Conservation (phyloP, 495 filamentous ascomycete species). For the Amphirosellinia nigrospora region DNA sequence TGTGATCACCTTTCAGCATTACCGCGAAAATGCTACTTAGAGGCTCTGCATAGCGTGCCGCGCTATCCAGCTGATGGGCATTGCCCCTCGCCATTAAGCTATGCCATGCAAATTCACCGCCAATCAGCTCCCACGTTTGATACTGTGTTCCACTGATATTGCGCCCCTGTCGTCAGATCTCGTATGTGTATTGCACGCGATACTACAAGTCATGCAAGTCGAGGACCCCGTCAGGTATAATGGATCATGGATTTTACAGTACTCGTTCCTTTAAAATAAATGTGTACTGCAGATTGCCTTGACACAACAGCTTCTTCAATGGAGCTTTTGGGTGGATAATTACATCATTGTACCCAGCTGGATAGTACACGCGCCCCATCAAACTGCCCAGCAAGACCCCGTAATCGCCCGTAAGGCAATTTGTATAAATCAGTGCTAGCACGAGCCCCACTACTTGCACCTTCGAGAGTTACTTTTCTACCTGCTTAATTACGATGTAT, state of each 20-base stretch:
- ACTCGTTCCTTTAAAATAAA: background rate
- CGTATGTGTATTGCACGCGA: slow-evolving; percentile 1
- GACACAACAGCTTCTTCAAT: background rate
- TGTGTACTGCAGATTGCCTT: background rate
- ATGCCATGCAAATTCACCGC: background rate
- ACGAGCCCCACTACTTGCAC: background rate
- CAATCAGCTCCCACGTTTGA: background rate
- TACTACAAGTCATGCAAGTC: background rate
- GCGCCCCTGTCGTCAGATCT: background rate
- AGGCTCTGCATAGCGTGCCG: slow-evolving; percentile 17
- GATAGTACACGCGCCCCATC: background rate
- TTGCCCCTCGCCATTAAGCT: background rate
- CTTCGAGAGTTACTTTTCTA: background rate
- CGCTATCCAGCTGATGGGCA: slow-evolving; percentile 6
- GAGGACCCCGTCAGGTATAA: background rate
- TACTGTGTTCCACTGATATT: slow-evolving; percentile 1
- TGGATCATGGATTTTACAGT: background rate
- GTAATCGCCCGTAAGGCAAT: background rate
- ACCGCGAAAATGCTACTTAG: background rate
- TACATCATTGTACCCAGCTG: background rate
- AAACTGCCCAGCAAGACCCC: background rate
- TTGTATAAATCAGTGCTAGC: background rate
- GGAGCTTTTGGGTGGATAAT: background rate
- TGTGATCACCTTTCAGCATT: slow-evolving; percentile 6
- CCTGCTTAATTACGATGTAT: background rate